phyloP scores from a whole-genome alignment of 495 filamentous ascomycete species.

The Podospora didyma region DNA sequence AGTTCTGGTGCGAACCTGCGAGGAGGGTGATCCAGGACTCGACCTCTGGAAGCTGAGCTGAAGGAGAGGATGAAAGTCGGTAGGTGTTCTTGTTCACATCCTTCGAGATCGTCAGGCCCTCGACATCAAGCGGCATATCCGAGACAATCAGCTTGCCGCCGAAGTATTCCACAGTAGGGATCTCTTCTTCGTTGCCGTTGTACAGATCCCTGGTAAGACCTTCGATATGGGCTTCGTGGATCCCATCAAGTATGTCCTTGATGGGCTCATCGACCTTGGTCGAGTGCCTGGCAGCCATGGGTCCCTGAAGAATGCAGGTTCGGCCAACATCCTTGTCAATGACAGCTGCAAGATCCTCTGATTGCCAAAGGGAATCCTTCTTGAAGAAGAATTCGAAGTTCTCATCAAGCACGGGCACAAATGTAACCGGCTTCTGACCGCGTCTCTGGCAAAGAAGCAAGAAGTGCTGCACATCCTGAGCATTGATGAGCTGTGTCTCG shows the following conservation, averaged over 20 bases:
- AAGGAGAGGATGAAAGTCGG: conserved; percentile 67
- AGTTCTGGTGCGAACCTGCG: conserved; percentile 79
- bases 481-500: conserved; percentile 88
- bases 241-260: conserved; percentile 84
- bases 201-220: conserved; percentile 78
- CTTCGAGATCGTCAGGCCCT: conserved; percentile 74
- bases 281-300: conserved; percentile 88
- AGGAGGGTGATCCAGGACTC: conserved; percentile 84
- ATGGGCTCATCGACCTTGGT: conserved; percentile 85
- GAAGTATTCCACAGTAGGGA: conserved; percentile 91
- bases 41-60: conserved; percentile 64
- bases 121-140: conserved; percentile 59
- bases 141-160: conserved; percentile 73
- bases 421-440: conserved; percentile 93
- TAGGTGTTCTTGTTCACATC: conserved; percentile 74
- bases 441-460: conserved; percentile 86
- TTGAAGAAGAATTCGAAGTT: conserved; percentile 99
- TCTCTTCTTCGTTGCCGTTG: conserved; percentile 59
- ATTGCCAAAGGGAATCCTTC: conserved; percentile 99
- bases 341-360: conserved; percentile 92
- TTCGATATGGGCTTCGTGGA: conserved; percentile 83
- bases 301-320: conserved; percentile 93
- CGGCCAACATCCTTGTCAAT: conserved; percentile 92
- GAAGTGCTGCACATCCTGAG: conserved; percentile 96
- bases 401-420: conserved; percentile 88